Percentiles rank a stretch among this genome's conserved stretches.
These are phyloP conservation scores for Mycena belliarum DNA, from an alignment of 768 basidiomycete genomes.

Conservation along the genomic window DNA sequence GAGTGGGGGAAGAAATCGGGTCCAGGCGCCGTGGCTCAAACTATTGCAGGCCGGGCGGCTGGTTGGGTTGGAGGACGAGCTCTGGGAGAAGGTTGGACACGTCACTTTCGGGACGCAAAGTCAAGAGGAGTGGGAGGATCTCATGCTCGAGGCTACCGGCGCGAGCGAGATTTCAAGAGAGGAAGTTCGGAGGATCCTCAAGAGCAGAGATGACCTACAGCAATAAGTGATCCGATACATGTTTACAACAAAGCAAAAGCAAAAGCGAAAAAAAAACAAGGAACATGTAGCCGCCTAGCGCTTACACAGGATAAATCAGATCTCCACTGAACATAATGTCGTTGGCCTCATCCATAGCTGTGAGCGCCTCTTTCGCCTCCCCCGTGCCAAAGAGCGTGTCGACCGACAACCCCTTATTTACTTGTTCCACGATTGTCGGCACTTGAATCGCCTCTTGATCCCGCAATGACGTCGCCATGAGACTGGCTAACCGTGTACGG, in stretches of 20 bases:
- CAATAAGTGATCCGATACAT: not conserved
- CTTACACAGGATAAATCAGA: slow-evolving; percentile 18
- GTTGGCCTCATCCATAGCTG: slow-evolving; percentile 74
- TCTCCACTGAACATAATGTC: slow-evolving; percentile 87
- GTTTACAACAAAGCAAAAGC: slow-evolving; percentile 14
- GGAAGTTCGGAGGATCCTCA: slow-evolving; percentile 60
- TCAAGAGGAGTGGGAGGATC: slow-evolving; percentile 58
- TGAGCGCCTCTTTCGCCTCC: slow-evolving; percentile 75
- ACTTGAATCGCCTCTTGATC: slow-evolving; percentile 80
- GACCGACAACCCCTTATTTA: slow-evolving; percentile 76
- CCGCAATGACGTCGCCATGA: slow-evolving; percentile 67
- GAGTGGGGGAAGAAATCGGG: slow-evolving; percentile 48
- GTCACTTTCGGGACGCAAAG: slow-evolving; percentile 48
- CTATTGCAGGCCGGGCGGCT: slow-evolving; percentile 72
- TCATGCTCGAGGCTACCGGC: slow-evolving; percentile 53
- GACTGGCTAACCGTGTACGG: slow-evolving; percentile 71
- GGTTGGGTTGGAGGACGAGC: slow-evolving; percentile 57
- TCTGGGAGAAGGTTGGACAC: slow-evolving; percentile 48
- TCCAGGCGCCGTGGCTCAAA: slow-evolving; percentile 76
- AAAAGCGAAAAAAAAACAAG: slow-evolving; percentile 1
- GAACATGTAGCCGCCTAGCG: not conserved
- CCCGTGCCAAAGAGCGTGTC: slow-evolving; percentile 74
- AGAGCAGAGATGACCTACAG: slow-evolving; percentile 37
- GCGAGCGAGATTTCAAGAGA: slow-evolving; percentile 62
- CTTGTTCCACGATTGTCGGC: slow-evolving; percentile 61